Evolutionary conservation across 495 filamentous ascomycete species (phyloP).

Genomic region (Clavariopsis aquatica): DNA sequence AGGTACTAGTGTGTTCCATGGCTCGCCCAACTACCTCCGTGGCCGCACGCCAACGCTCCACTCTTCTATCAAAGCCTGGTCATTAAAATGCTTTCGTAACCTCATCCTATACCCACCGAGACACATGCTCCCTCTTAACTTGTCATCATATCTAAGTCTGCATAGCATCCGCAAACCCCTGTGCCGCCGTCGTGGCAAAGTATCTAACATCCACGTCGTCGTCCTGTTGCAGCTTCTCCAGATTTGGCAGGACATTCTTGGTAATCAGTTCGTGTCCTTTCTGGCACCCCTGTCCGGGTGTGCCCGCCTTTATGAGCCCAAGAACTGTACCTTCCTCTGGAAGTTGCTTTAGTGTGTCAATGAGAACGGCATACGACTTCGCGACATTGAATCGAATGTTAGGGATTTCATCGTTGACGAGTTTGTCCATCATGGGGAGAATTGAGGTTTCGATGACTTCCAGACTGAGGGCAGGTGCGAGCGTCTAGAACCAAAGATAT

Average conservation of each 20-base stretch:
- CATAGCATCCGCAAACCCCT: constrained; percentile 40
- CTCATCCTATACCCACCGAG: constrained; percentile 11
- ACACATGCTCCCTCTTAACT: not conserved
- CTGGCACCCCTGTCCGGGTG: constrained; percentile 61
- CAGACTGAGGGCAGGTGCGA: constrained; percentile 86
- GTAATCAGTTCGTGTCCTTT: constrained; percentile 80
- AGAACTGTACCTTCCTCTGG: constrained; percentile 85
- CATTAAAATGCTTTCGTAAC: constrained; percentile 39
- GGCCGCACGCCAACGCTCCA: constrained; percentile 12
- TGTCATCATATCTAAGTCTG: constrained; percentile 25
- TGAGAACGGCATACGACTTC: constrained; percentile 89
- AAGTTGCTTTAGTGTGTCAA: constrained; percentile 84
- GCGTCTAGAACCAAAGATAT: constrained; percentile 67
- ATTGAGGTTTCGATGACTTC: constrained; percentile 90
- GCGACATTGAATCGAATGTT: constrained; percentile 99
- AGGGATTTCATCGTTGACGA: constrained; percentile 89
- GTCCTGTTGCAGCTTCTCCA: constrained; percentile 93
- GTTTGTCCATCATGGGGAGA: constrained; percentile 91
- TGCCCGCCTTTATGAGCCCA: constrained; percentile 73
- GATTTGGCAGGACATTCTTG: constrained; percentile 79
- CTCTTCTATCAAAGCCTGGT: constrained; percentile 28
- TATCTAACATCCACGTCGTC: constrained; percentile 97
- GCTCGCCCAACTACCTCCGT: constrained; percentile 5
- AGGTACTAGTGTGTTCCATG: constrained; percentile 12
- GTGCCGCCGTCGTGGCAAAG: constrained; percentile 76